Evolutionary conservation across 768 basidiomycete species (phyloP), one percentile per base, ranked within the genome.

Genomic region (Lentinula edodes): DNA sequence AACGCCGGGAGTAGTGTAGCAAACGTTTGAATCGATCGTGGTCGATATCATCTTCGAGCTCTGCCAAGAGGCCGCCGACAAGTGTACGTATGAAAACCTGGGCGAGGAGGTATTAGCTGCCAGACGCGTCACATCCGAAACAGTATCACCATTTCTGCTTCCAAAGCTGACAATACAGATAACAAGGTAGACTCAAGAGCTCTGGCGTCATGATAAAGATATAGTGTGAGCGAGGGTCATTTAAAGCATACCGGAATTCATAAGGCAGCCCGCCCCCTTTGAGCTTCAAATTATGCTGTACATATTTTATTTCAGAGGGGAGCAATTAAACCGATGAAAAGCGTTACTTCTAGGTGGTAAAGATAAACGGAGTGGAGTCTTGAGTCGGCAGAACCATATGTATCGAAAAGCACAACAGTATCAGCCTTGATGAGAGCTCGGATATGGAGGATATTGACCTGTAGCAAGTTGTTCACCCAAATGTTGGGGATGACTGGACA

Each of bases 391-490:
- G 90, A 93, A 8, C 95, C 95, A 70, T 87, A 93, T 1, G 91
- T 89, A 69, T 98, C 95, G 71, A 98, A 98, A 43, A 98, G 82
- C 39, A 96, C 80, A 50, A 97, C 91, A 42, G 90, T 80, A 70
- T 97, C 91, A 8, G 94, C 90, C 74, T 98, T 98, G 70, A 98
- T 89, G 45, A 98, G 84, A 1, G 94, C 95, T 57, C 96, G 86
- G 53, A 98, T 93, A 69, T 98, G 96, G 36, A 98, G 83, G 45
- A 98, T 90, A 68, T 96, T 98, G 53, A 97, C 80, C 91, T 94
- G 66, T 28, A 50, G 63, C 63, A 64, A 66, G 42, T 38, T 42
- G 46, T 39, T 15, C 53, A 62, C 50, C n/a, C n/a, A n/a, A n/a
- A n/a, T n/a, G n/a, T n/a, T n/a, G n/a, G n/a, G n/a, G n/a, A n/a